Base-by-base conservation (phyloP, 2,329 filamentous ascomycete species). In the Aquanectria penicillioides region DNA sequence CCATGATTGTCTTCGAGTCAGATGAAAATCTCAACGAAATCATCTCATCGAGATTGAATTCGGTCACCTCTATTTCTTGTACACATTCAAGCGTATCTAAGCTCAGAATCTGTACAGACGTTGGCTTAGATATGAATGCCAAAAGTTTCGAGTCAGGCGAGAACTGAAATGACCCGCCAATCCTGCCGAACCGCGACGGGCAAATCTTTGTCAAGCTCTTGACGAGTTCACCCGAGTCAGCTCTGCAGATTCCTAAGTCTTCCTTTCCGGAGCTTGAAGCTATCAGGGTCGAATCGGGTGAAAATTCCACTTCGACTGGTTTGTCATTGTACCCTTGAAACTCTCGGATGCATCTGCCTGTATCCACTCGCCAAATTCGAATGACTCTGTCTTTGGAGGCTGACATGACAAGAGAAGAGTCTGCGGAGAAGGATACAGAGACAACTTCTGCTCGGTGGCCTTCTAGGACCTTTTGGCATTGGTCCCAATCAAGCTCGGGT, bases 321-420 rank as follows among this genome's bases (percentile, higher is more conserved):
- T 8, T 10, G 15, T 13, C n/a, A 6, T 9, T 18, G 8, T 9
- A 5, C 2, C 11, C 9, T 15, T 26, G n/a, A 49, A 37, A 17
- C 2, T n/a, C 23, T 20, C n/a, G 5, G 6, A 22, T 40, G 26
- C 37, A 51, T 10, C 51, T 22, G 2, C 51, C 51, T 6, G 46
- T 60, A 25, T 51, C 33, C 5, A 41, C 15, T 12, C 43, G 22
- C 44, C 51, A 59, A 5, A 59, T 47, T 12, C 38, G 26, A 18
- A 51, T n/a, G n/a, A n/a, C 18, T 2, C 13, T 9, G 8, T 51
- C 40, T 2, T 0, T 1, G 20, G 33, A 46, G 15, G 26, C 28
- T 2, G 51, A 59, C 13, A 40, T 46, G 1, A 59, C 8, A 7
- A 28, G 20, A 3, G 29, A 18, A 2, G 38, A 50, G 26, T 59